Conservation (phyloP, 371 early-diverging fungal species). For the Mucor plumbeus region DNA sequence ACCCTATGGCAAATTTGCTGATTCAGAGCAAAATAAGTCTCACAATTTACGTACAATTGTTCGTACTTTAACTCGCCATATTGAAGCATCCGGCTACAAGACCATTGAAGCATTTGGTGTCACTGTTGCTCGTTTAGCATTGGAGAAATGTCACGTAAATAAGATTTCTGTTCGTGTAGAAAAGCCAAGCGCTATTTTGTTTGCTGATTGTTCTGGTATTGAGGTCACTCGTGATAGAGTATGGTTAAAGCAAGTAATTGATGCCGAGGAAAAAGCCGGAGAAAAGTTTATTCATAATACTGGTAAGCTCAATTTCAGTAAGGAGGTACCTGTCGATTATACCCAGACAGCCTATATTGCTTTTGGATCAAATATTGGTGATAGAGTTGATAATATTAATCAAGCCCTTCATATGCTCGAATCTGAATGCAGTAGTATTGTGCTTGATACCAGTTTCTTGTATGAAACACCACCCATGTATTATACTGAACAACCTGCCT, state of each 20-base stretch:
- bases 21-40: constrained; percentile 62
- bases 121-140: constrained; percentile 71
- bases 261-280: constrained; percentile 36
- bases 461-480: constrained; percentile 98
- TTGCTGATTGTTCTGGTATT: constrained; percentile 91
- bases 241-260: constrained; percentile 48
- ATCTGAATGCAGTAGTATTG: constrained; percentile 48
- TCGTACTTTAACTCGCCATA: constrained; percentile 69
- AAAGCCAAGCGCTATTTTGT: constrained; percentile 91
- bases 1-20: constrained; percentile 45
- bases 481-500: constrained; percentile 88
- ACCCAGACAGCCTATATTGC: constrained; percentile 73
- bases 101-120: constrained; percentile 86
- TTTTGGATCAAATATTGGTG: constrained; percentile 93
- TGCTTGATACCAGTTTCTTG: constrained; percentile 94
- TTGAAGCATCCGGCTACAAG: constrained; percentile 78
- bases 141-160: constrained; percentile 82
- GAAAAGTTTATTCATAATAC: constrained; percentile 36
- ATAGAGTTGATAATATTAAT: constrained; percentile 80
- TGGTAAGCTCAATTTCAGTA: constrained; percentile 19
- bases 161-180: constrained; percentile 87
- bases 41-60: constrained; percentile 89
- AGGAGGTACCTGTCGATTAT: constrained; percentile 44
- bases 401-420: constrained; percentile 72
- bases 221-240: constrained; percentile 82